Conservation (phyloP, 2,329 filamentous ascomycete species). For the Pleurostoma richardsiae region DNA sequence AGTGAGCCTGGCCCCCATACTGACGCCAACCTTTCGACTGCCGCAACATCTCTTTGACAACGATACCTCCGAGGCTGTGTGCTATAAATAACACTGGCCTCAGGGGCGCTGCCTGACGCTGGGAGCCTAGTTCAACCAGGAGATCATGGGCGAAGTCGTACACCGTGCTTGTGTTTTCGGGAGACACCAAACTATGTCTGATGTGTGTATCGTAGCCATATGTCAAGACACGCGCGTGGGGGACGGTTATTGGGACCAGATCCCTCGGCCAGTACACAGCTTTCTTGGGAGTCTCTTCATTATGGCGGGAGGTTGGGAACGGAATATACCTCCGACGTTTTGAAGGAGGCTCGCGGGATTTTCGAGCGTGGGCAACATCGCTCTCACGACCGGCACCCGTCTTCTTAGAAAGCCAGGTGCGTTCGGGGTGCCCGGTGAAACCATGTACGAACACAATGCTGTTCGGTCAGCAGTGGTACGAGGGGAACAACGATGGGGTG, state of each 20-base stretch:
- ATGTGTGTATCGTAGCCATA: constrained; percentile 16
- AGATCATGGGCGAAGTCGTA: constrained; percentile 23
- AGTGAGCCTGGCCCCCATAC: neutral
- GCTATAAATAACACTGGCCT: constrained; percentile 21
- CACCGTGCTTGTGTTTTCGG: constrained; percentile 15
- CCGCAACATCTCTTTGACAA: constrained; percentile 23
- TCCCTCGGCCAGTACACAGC: constrained; percentile 22
- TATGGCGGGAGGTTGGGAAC: constrained; percentile 1
- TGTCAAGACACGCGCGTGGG: constrained; percentile 12
- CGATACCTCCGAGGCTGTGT: constrained; percentile 21
- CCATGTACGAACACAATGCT: constrained; percentile 25
- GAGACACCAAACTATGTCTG: constrained; percentile 10
- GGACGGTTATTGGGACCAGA: constrained; percentile 11
- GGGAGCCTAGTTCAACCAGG: constrained; percentile 19
- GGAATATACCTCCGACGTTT: constrained; percentile 1
- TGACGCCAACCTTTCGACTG: constrained; percentile 2
- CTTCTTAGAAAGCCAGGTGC: constrained; percentile 17
- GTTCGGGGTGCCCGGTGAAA: constrained; percentile 22
- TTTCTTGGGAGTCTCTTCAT: neutral
- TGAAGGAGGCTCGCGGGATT: neutral
- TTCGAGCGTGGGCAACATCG: neutral
- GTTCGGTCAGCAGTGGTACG: neutral
- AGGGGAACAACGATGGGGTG: neutral
- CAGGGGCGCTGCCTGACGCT: no score
- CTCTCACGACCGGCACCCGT: neutral